Conservation (phyloP, 345 rosid species). For the Gossypium herbaceum region DNA sequence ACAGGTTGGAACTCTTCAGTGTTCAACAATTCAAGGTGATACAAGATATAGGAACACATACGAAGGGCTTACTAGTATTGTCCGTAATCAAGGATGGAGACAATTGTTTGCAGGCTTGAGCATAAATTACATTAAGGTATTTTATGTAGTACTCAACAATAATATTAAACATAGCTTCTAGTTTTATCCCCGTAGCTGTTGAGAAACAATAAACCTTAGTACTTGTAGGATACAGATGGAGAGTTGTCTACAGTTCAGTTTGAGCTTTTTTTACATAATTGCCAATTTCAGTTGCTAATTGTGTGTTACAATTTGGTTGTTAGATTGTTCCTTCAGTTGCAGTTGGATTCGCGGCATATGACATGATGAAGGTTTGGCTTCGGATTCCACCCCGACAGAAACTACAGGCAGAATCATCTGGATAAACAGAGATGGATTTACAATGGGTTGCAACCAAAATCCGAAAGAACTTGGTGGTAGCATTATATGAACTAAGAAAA, state of each 20-base stretch:
- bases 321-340: slow-evolving; percentile 98
- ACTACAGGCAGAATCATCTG: slow-evolving; percentile 27
- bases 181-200: neutral
- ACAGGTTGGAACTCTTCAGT: slow-evolving; percentile 76
- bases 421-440: slow-evolving; percentile 20
- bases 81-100: slow-evolving; percentile 78
- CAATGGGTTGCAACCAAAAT: neutral
- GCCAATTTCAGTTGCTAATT: neutral
- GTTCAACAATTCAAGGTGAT: slow-evolving; percentile 36
- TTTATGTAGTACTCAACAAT: neutral
- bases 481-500: neutral
- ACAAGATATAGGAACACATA: slow-evolving; percentile 57
- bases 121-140: slow-evolving; percentile 88
- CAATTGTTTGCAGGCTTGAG: slow-evolving; percentile 95
- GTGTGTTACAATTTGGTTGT: neutral
- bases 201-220: neutral
- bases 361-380: slow-evolving; percentile 81
- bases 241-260: neutral
- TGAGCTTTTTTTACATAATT: neutral
- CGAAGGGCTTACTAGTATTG: slow-evolving; percentile 64
- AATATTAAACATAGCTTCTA: neutral
- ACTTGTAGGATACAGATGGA: neutral
- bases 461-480: neutral
- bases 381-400: slow-evolving; percentile 75
- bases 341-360: slow-evolving; percentile 84